Base-by-base conservation (phyloP, 2,329 filamentous ascomycete species). In the Colletotrichum sublineola region DNA sequence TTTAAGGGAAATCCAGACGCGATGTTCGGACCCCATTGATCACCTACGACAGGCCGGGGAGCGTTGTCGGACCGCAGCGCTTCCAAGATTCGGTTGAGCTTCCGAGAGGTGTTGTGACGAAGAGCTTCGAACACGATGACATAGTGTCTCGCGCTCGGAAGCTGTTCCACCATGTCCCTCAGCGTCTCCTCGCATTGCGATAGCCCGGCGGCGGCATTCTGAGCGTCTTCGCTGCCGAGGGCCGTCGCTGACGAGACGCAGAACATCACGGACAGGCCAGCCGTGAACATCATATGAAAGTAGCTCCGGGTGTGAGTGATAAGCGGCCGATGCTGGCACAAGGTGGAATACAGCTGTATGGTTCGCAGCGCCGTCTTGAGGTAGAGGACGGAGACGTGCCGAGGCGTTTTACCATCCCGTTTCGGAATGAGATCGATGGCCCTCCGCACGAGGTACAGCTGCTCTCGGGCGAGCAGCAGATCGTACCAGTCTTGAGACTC, bases 261-360 rank as follows among this genome's bases (percentile, higher is more conserved):
- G 68, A 78, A 80, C 67, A 84, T 80, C 1, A 83, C 76, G 6
- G 79, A 81, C 0, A 86, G 69, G 0, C 84, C 84, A 3, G 84
- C 83, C 0, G 84, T 84, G 58, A 86, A 86, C 3, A 86, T 81
- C 58, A 83, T 81, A 63, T 86, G 84, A 36, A 86, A 86, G 71
- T 86, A 86, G 57, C 82, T 85, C n/a, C 84, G 77, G 0, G 85
- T 86, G 66, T 82, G 84, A 0, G 82, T 85, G 46, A 85, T 83
- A 15, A 79, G 77, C 2, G 77, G 77, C 2, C 77, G 76, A 5
- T 80, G 48, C 29, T 67, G 75, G 46, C 79, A 82, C 20, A 86
- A 74, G 5, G 74, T 73, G 5, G 80, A 79, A 71, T 86, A 86
- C 0, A 80, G 72, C 2, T 80, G 71, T 5, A 86, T 84, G 0